phyloP scores from a whole-genome alignment of 2,329 filamentous ascomycete species.

The Mycocentrospora acerina region DNA sequence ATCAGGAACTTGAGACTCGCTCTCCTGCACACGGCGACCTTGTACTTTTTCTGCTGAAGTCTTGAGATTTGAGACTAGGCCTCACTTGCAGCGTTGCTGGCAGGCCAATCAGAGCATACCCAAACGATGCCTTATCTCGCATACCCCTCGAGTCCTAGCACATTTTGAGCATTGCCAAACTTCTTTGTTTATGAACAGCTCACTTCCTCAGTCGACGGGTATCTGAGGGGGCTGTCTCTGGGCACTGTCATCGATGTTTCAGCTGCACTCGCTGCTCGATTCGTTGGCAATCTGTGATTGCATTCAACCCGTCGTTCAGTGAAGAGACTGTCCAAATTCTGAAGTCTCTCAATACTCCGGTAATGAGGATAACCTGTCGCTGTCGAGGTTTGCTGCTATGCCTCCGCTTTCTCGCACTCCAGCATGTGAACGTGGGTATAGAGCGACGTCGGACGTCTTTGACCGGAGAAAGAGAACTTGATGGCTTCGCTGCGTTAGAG shows the following conservation, averaged over 20 bases:
- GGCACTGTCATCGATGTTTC: background rate
- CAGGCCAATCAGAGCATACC: constrained; percentile 21
- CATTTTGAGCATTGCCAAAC: background rate
- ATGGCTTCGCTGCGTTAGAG: background rate
- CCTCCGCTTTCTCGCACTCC: background rate
- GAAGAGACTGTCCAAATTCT: too few relatives aligned
- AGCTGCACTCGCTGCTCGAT: too few relatives aligned
- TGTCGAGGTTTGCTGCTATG: constrained; percentile 1
- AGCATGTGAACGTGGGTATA: constrained; percentile 10
- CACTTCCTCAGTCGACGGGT: background rate
- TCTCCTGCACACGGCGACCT: background rate
- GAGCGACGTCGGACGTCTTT: constrained; percentile 13
- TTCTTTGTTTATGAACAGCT: background rate
- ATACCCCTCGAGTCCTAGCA: constrained; percentile 4
- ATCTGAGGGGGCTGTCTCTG: background rate
- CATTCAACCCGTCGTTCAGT: too few relatives aligned
- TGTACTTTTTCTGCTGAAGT: background rate
- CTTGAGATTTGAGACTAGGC: too few relatives aligned
- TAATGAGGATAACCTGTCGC: constrained; percentile 6
- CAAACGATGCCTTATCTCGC: constrained; percentile 45
- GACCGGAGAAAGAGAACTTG: constrained; percentile 11
- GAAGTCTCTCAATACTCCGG: too few relatives aligned
- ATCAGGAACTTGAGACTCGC: background rate
- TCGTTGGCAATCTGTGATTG: too few relatives aligned
- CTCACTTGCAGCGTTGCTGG: too few relatives aligned